Base-by-base conservation (phyloP, 805 yeast genomes). In the Saturnispora silvae region DNA sequence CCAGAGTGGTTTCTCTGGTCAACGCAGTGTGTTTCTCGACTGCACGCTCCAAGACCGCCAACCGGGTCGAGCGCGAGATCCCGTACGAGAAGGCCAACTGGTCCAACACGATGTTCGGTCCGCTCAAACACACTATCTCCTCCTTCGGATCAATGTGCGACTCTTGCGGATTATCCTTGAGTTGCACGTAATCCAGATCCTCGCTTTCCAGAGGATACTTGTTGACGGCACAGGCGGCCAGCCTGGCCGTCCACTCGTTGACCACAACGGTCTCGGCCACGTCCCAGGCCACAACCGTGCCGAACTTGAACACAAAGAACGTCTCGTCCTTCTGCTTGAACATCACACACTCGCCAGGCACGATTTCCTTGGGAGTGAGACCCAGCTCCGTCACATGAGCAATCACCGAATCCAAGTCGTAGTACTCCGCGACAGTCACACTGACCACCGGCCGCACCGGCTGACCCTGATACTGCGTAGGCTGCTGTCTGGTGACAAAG, bases 81-180 rank as follows among this genome's bases (percentile, higher is more conserved):
- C 96, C 96, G 37, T 83, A 77, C 2, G 95, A 79, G 56, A 86
- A 86, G 0, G 96, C 95, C 8, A 86, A 81, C 60, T 80, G 84
- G 50, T 85, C 94, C 27, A 82, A 59, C 25, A 79, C 49, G 27
- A 70, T 65, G 42, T 71, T 65, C n/a, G 65, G 59, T 7, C 77
- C 77, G 42, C 69, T 71, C n/a, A 86, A 65, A 16, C 80, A 66
- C 33, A 86, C 72, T 2, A 80, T 68, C 43, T 86, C 96, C 9
- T 44, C 42, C 7, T 32, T 25, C 35, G 67, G 61, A 33, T 52
- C 41, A 35, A 25, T 6, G n/a, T 70, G 69, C 4, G 64, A 59
- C 7, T 39, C 82, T 2, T 23, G 5, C 4, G 31, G 42, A n/a
- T 26, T 25, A 4, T 18, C 15, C 5, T 15, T 28, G 4, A 47